These are phyloP conservation scores for Sarocladiaceae sp. DNA, from an alignment of 2,329 filamentous ascomycete genomes.

Conservation along the genomic window DNA sequence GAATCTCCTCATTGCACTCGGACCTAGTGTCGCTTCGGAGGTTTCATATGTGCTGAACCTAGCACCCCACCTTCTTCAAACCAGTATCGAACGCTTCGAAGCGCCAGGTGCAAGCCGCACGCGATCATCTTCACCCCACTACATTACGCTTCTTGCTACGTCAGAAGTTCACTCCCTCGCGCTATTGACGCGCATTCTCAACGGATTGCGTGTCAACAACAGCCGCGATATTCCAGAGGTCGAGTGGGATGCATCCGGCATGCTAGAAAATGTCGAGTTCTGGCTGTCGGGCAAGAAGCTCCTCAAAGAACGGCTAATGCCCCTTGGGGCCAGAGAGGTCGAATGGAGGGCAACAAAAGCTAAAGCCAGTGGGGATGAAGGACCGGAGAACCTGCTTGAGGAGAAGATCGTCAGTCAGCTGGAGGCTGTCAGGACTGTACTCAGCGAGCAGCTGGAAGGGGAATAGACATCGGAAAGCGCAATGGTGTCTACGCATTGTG, in stretches of 20 bases:
- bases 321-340: conserved; percentile 67
- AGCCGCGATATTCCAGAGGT: conserved; percentile 70
- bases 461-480: too few species aligned
- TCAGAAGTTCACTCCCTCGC: conserved; percentile 75
- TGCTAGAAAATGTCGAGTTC: conserved; percentile 80
- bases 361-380: conserved; percentile 26
- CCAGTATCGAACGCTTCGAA: conserved; percentile 70
- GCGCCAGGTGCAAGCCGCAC: conserved; percentile 52
- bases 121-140: conserved; percentile 47
- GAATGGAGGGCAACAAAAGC: conserved; percentile 50
- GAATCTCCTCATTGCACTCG: conserved; percentile 80
- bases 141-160: conserved; percentile 68
- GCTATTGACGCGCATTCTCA: conserved; percentile 69
- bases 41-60: conserved; percentile 84
- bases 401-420: conserved; percentile 70
- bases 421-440: conserved; percentile 52
- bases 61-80: conserved; percentile 73
- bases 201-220: conserved; percentile 59
- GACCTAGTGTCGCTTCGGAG: conserved; percentile 76
- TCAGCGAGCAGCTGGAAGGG: conserved; percentile 47
- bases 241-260: conserved; percentile 66
- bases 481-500: too few species aligned
- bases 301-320: conserved; percentile 68
- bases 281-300: conserved; percentile 67
- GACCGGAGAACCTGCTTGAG: conserved; percentile 63